phyloP scores from a whole-genome alignment of 352 stramenopile species.

The Phytophthora chlamydospora region DNA sequence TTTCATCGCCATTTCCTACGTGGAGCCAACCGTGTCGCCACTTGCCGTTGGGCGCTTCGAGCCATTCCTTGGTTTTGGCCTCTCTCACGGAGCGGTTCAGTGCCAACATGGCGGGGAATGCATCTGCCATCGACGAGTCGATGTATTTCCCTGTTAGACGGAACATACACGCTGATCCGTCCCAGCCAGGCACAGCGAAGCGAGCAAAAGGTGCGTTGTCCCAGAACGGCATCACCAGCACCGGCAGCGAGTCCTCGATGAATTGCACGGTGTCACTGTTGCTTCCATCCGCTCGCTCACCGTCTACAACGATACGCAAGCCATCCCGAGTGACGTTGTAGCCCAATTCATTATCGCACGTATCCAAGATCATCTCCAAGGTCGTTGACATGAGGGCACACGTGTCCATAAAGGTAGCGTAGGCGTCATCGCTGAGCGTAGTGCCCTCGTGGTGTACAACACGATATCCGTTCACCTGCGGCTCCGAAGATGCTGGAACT shows the following conservation, averaged over 20 bases:
- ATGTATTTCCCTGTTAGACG: slow-evolving; percentile 43
- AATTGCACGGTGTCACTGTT: slow-evolving; percentile 28
- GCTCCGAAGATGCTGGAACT: slow-evolving; percentile 9
- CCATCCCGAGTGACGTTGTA: slow-evolving; percentile 31
- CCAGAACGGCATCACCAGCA: slow-evolving; percentile 56
- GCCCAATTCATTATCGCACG: slow-evolving; percentile 35
- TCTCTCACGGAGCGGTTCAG: slow-evolving; percentile 34
- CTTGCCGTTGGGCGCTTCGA: slow-evolving; percentile 23
- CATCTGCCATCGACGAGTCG: slow-evolving; percentile 18
- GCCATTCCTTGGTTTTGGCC: slow-evolving; percentile 46
- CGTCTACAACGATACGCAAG: slow-evolving; percentile 36
- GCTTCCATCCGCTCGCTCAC: slow-evolving; percentile 8
- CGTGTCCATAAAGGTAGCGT: slow-evolving; percentile 28
- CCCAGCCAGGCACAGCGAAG: slow-evolving; percentile 36
- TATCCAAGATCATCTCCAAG: slow-evolving; percentile 33
- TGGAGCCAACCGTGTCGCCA: slow-evolving; percentile 60
- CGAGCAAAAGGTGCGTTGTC: slow-evolving; percentile 37
- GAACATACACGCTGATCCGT: slow-evolving; percentile 54
- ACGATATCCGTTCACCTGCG: slow-evolving; percentile 33
- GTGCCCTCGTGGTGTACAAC: slow-evolving; percentile 18
- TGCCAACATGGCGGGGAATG: slow-evolving; percentile 18
- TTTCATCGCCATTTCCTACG: slow-evolving; percentile 25
- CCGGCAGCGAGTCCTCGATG: slow-evolving; percentile 41
- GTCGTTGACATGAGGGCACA: slow-evolving; percentile 35
- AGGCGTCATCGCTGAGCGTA: slow-evolving; percentile 24